These are phyloP conservation scores for Erysimum cheiranthoides DNA, from an alignment of 345 rosid species.

Conservation along the genomic window DNA sequence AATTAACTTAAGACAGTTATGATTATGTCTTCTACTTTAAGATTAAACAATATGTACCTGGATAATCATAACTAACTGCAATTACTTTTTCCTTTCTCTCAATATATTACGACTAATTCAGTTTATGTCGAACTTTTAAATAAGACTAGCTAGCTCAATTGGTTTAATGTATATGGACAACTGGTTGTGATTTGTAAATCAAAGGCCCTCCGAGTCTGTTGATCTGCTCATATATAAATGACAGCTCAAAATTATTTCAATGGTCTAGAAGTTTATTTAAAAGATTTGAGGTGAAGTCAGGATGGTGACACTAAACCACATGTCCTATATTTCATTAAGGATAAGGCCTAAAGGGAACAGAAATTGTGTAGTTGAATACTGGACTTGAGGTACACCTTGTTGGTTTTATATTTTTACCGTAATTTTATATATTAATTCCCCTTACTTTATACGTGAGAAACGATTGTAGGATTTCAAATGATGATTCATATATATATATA, in stretches of 20 bases:
- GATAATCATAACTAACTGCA: conserved; percentile 15
- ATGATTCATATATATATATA: too few relatives aligned
- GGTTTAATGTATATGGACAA: neutral
- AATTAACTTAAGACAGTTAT: conserved; percentile 31
- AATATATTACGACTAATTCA: neutral
- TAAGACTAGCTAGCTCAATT: neutral
- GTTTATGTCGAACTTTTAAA: neutral
- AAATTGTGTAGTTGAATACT: neutral
- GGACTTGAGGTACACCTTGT: conserved; percentile 1
- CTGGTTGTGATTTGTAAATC: neutral
- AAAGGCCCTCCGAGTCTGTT: neutral
- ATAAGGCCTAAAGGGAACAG: neutral
- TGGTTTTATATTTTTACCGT: neutral
- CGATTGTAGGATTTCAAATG: neutral
- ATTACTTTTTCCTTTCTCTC: conserved; percentile 2
- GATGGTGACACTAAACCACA: conserved; percentile 1
- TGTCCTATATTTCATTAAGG: neutral
- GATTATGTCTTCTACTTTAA: conserved; percentile 48
- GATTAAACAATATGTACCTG: conserved; percentile 32
- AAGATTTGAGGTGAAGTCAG: neutral
- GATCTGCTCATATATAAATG: conserved; percentile 16
- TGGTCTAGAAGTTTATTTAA: neutral
- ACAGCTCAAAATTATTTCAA: neutral
- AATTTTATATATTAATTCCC: neutral
- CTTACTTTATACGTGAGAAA: neutral